Conservation (phyloP, 441 rosid species). For the Flueggea neowawraea region DNA sequence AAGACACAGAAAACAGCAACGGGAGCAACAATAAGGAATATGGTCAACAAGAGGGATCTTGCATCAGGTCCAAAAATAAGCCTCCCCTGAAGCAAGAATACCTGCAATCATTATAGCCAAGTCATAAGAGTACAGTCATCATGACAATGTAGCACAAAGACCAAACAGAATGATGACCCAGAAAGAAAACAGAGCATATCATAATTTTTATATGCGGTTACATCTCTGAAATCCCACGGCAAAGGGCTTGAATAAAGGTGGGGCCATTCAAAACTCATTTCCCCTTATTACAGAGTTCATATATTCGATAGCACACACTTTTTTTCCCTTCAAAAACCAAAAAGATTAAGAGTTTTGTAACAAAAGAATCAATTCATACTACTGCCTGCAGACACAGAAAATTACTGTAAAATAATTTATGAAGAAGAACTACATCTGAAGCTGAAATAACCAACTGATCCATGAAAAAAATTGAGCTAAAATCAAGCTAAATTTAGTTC, state of each 20-base stretch:
- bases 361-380: neutral
- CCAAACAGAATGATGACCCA: neutral
- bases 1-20: constrained; percentile 67
- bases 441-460: too few relatives aligned
- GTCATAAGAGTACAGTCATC: constrained; percentile 3
- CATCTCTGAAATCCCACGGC: neutral
- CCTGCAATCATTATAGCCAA: constrained; percentile 36
- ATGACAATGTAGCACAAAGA: neutral
- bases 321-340: too few relatives aligned
- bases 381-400: neutral
- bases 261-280: neutral
- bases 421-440: too few relatives aligned
- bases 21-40: constrained; percentile 75
- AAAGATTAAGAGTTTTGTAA: too few relatives aligned
- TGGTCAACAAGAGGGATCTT: constrained; percentile 59
- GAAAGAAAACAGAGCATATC: too few relatives aligned
- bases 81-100: constrained; percentile 75
- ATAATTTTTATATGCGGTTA: neutral
- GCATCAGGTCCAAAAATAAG: constrained; percentile 96
- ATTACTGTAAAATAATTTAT: too few relatives aligned
- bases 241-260: neutral
- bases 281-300: neutral
- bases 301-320: too few relatives aligned
- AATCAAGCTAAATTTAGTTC: constrained; percentile 1
- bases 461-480: neutral